Evolutionary conservation across 768 basidiomycete genomes (phyloP).

Genomic region (Phlegmacium glaucopus): DNA sequence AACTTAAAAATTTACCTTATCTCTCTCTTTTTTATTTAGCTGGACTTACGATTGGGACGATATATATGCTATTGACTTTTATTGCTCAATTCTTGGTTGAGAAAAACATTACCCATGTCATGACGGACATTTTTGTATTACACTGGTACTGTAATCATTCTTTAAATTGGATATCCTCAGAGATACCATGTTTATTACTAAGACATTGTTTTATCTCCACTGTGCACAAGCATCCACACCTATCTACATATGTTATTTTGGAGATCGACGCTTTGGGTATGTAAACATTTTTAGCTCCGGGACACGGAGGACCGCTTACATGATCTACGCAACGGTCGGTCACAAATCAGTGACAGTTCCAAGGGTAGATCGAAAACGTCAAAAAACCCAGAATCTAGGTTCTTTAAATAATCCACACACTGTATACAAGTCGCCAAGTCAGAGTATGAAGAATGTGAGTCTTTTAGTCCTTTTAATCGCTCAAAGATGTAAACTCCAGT

Average conservation of each 20-base stretch:
- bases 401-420: neutral
- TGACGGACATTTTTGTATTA: constrained; percentile 20
- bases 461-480: neutral
- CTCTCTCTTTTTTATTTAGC: constrained; percentile 11
- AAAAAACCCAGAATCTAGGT: no score
- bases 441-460: neutral
- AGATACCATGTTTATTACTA: neutral
- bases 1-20: constrained; percentile 5
- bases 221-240: no score
- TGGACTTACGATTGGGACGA: neutral
- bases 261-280: no score
- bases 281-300: no score
- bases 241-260: no score
- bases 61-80: neutral
- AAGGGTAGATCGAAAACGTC: no score
- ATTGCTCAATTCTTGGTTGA: constrained; percentile 1
- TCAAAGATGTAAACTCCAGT: constrained; percentile 9
- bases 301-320: no score
- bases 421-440: neutral
- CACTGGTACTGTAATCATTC: constrained; percentile 22
- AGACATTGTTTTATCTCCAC: constrained; percentile 5
- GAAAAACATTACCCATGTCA: constrained; percentile 1
- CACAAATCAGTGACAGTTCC: no score
- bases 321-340: no score
- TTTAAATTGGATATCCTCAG: constrained; percentile 13